Conservation (phyloP, 2,329 filamentous ascomycete species). For the Bisporella sp. region DNA sequence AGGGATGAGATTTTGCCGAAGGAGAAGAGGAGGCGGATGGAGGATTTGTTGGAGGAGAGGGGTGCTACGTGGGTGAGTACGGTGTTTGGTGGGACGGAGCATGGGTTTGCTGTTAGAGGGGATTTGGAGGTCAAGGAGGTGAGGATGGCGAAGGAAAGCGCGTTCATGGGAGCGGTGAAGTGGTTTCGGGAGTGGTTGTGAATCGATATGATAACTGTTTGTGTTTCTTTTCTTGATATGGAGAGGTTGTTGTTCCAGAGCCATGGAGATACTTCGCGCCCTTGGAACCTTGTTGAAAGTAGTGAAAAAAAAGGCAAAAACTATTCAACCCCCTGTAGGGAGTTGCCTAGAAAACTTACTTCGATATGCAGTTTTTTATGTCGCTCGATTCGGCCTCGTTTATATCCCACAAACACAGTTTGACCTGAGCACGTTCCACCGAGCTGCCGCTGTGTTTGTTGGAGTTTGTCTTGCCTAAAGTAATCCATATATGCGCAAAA, state of each 20-base stretch:
- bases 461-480: no score
- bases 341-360: no score
- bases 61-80: conserved; percentile 48
- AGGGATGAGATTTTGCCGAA: conserved; percentile 54
- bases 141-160: conserved; percentile 68
- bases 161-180: conserved; percentile 64
- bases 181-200: conserved; percentile 54
- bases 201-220: background rate
- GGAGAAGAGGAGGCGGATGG: conserved; percentile 53
- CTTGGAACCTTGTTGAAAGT: no score
- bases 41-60: conserved; percentile 48
- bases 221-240: background rate
- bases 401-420: no score
- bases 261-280: no score
- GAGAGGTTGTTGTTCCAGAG: background rate
- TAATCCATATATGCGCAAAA: no score
- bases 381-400: no score
- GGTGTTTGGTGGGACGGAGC: conserved; percentile 60
- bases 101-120: conserved; percentile 64
- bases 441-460: no score
- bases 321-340: no score
- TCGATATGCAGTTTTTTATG: no score
- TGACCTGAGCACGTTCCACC: no score
- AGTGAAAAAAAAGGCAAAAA: no score
- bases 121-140: conserved; percentile 49